These are phyloP conservation scores for Lolium perenne DNA, from an alignment of 176 grass and related monocot species.

Conservation along the genomic window DNA sequence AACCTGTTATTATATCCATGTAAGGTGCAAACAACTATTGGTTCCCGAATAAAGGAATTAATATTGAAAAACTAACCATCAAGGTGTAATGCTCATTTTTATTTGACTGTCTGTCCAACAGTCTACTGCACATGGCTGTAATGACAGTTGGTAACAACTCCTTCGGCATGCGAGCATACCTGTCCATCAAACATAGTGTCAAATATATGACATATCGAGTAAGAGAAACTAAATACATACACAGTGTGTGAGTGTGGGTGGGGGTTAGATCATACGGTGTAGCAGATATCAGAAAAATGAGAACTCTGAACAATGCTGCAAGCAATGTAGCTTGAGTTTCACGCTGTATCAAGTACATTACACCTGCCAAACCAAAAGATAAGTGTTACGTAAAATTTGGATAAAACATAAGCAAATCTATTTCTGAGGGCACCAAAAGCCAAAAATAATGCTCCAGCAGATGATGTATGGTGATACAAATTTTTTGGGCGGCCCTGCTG, in stretches of 20 bases:
- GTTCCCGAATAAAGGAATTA: slow-evolving; percentile 29
- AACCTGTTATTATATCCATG: slow-evolving; percentile 59
- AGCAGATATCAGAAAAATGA: slow-evolving; percentile 84
- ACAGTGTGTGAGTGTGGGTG: too few relatives aligned
- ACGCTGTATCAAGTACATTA: slow-evolving; percentile 72
- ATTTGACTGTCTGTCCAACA: slow-evolving; percentile 44
- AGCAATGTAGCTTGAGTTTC: slow-evolving; percentile 78
- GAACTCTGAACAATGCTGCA: slow-evolving; percentile 68
- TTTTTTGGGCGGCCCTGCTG: too few relatives aligned
- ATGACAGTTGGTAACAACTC: slow-evolving; percentile 77
- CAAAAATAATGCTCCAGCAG: too few relatives aligned
- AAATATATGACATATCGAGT: slow-evolving; percentile 32
- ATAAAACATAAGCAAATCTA: slow-evolving; percentile 10
- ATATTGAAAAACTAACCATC: slow-evolving; percentile 69
- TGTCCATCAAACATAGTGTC: slow-evolving; percentile 48
- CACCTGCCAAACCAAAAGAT: slow-evolving; percentile 65
- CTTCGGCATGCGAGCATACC: slow-evolving; percentile 86
- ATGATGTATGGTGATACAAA: too few relatives aligned
- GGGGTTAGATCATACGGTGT: slow-evolving; percentile 97
- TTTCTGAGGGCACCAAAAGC: background rate
- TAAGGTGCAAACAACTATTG: slow-evolving; percentile 26
- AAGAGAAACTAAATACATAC: slow-evolving; percentile 37
- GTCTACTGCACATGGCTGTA: slow-evolving; percentile 59
- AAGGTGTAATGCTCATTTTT: slow-evolving; percentile 75
- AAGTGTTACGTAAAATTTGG: slow-evolving; percentile 36